Percentiles rank a stretch among this genome's conserved stretches.
These are phyloP conservation scores for Phytopythium helicoides DNA, from an alignment of 352 stramenopile species.

Conservation along the genomic window DNA sequence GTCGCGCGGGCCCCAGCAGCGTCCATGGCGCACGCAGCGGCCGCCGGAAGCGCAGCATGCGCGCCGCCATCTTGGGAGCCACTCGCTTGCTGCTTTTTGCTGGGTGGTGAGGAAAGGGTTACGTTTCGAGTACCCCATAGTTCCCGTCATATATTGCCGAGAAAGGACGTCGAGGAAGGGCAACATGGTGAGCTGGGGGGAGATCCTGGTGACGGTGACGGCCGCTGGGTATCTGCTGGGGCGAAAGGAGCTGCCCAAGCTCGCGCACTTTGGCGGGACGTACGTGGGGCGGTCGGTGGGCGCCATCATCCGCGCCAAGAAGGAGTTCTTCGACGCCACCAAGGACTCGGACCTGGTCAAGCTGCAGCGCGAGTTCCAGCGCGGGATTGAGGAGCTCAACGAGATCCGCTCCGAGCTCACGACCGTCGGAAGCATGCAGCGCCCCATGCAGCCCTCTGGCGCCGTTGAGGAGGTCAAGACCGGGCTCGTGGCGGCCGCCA, in stretches of 20 bases:
- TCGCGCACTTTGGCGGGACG: constrained; percentile 52
- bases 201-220: constrained; percentile 66
- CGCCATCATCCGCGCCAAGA: constrained; percentile 73
- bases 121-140: no score
- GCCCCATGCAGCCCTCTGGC: constrained; percentile 44
- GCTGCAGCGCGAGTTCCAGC: constrained; percentile 76
- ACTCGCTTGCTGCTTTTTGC: background rate
- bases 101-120: no score
- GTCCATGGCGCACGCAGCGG: no score
- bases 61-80: background rate
- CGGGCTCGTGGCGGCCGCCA: background rate
- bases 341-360: constrained; percentile 80
- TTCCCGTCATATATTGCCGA: background rate
- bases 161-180: background rate
- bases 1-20: no score
- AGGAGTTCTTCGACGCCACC: constrained; percentile 82
- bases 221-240: constrained; percentile 65
- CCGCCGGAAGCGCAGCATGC: background rate
- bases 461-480: constrained; percentile 7
- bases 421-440: constrained; percentile 60
- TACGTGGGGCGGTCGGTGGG: constrained; percentile 65
- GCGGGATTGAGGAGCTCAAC: constrained; percentile 76
- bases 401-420: constrained; percentile 76
- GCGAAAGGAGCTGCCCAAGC: constrained; percentile 66
- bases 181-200: constrained; percentile 65